These are phyloP conservation scores for Pisolithus marmoratus DNA, from an alignment of 768 basidiomycete genomes.

Conservation along the genomic window DNA sequence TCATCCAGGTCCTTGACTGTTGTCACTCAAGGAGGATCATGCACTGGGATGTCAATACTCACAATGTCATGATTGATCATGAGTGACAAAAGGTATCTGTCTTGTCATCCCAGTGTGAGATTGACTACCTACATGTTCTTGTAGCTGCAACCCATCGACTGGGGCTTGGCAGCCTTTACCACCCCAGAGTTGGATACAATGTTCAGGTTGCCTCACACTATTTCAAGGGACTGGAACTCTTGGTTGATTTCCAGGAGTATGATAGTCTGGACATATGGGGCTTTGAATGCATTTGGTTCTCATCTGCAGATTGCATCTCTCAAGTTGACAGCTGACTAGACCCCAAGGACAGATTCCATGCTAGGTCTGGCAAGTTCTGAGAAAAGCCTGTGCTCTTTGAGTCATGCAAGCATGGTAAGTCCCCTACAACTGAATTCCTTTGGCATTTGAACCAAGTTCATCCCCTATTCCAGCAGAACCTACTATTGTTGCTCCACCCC, in stretches of 20 bases:
- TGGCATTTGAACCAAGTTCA: neutral
- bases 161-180: constrained; percentile 98
- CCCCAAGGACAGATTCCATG: constrained; percentile 32
- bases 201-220: constrained; percentile 96
- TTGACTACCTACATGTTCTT: constrained; percentile 10
- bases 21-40: constrained; percentile 99
- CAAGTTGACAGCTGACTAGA: no score
- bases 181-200: constrained; percentile 96
- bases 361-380: constrained; percentile 45
- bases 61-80: constrained; percentile 99
- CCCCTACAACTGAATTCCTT: neutral
- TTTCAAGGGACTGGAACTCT: constrained; percentile 95
- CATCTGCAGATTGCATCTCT: no score
- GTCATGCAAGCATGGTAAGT: constrained; percentile 35
- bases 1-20: constrained; percentile 79
- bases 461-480: constrained; percentile 15
- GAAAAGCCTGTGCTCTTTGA: constrained; percentile 30
- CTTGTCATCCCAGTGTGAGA: constrained; percentile 2
- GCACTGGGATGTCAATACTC: constrained; percentile 98
- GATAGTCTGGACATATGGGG: constrained; percentile 99
- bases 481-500: constrained; percentile 41
- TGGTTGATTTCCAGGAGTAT: constrained; percentile 98
- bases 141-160: constrained; percentile 93
- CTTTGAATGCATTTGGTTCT: constrained; percentile 72
- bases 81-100: constrained; percentile 80